A percentile compares a stretch with the other conserved stretches of the same genome.
These are phyloP conservation scores for Heritiera fomes DNA, from an alignment of 345 rosid genomes.

Conservation along the genomic window DNA sequence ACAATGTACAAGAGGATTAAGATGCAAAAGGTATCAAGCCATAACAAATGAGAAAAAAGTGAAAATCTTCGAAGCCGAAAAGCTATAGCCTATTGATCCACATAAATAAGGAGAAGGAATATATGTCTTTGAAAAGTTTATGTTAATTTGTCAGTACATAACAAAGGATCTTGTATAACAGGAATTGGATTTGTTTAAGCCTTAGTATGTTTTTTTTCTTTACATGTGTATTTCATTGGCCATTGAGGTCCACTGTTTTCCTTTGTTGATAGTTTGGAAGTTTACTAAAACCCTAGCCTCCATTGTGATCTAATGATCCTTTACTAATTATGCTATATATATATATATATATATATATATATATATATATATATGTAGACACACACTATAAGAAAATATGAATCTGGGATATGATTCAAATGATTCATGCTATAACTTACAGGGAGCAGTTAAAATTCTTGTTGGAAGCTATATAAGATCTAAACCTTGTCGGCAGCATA, in stretches of 20 bases:
- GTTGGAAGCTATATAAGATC: not conserved
- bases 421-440: no score
- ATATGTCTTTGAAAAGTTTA: not conserved
- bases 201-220: not conserved
- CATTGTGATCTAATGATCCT: not conserved
- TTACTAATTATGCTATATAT: not conserved
- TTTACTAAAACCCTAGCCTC: not conserved
- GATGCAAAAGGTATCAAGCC: not conserved
- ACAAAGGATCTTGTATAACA: not conserved
- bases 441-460: no score
- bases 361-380: no score
- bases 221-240: not conserved
- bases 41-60: not conserved
- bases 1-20: conserved; percentile 2
- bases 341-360: no score
- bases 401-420: no score
- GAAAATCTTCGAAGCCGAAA: not conserved
- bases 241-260: not conserved
- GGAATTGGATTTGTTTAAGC: not conserved
- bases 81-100: not conserved
- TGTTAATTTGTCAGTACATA: not conserved
- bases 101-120: not conserved
- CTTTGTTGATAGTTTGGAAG: not conserved
- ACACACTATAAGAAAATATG: no score
- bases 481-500: not conserved